Base-by-base conservation (phyloP, 495 filamentous ascomycete genomes). In the Lasiosphaeria miniovina region DNA sequence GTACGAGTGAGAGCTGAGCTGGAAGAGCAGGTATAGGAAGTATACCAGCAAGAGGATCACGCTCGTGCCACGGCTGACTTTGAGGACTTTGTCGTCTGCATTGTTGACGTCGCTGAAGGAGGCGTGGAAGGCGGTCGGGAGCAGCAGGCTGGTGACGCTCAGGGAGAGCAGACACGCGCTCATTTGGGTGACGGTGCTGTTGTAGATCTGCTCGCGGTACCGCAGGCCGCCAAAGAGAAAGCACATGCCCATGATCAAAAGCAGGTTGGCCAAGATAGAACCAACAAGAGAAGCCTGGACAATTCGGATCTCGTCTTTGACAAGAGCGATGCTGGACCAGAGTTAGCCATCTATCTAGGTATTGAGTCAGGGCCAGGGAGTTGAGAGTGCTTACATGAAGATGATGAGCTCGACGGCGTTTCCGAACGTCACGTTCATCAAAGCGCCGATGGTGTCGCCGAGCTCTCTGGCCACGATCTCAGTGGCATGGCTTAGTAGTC, bases 171-270 rank as follows among this genome's bases (percentile, higher is more conserved):
- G 76, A 76, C 89, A 94, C 40, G 91, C 90, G 66, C 91, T 95
- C 90, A 93, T 95, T 72, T 95, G 90, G 5, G 91, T 95, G 57
- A 94, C 88, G 15, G 89, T 93, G 73, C 85, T 93, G 74, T 96
- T 96, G 74, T 95, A 96, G 59, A 95, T 86, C 83, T 93, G 90
- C 78, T 96, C 91, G 59, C 85, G 88, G 71, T 86, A 95, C 55
- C 89, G 86, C 57, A 95, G 77, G 53, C 91, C 91, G 66, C 91
- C 91, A 36, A 91, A 75, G 40, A 94, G 76, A 71, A 96, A 95
- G 49, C 88, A 87, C 90, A 95, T 93, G 60, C 91, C 91, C 59
- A 96, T 77, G 67, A 95, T 95, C 45, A 96, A 80, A 11, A 96
- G 79, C 54, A 96, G 73, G 66, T 95, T 94, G 34, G 91, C 88